A percentile compares a stretch with the other conserved stretches of the same genome.
Conservation (phyloP, 257 asterid species). For the Lithospermum erythrorhizon region DNA sequence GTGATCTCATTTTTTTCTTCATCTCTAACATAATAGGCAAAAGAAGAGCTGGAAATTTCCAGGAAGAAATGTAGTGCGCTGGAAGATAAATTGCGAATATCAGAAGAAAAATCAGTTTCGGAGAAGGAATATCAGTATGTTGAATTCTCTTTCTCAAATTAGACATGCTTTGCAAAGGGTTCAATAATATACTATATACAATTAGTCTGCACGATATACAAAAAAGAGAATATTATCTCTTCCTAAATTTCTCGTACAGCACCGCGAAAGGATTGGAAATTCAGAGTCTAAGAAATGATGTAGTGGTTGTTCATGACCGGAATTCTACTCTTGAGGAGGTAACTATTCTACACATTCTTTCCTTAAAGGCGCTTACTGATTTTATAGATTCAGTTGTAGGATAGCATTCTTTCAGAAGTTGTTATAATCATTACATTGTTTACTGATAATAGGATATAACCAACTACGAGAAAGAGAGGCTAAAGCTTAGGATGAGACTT, state of each 20-base stretch:
- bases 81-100: conserved; percentile 25
- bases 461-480: conserved; percentile 27
- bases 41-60: conserved; percentile 44
- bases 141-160: conserved; percentile 8
- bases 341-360: conserved; percentile 8
- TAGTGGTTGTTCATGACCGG: conserved; percentile 28
- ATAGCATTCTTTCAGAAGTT: neutral
- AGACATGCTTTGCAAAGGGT: neutral
- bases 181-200: neutral
- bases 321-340: conserved; percentile 39
- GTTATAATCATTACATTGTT: too few relatives aligned
- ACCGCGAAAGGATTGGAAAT: conserved; percentile 29
- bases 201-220: neutral
- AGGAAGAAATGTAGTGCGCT: conserved; percentile 35
- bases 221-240: conserved; percentile 3
- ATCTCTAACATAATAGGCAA: conserved; percentile 31
- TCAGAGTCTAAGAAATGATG: conserved; percentile 32
- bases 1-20: conserved; percentile 5
- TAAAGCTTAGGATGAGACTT: conserved; percentile 58
- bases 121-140: conserved; percentile 44
- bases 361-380: conserved; percentile 5
- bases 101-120: conserved; percentile 21
- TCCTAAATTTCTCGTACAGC: conserved; percentile 21
- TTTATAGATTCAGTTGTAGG: conserved; percentile 11
- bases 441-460: conserved; percentile 31